phyloP scores from a whole-genome alignment of 768 basidiomycete genomes.

The Boletus pseudopeckii region DNA sequence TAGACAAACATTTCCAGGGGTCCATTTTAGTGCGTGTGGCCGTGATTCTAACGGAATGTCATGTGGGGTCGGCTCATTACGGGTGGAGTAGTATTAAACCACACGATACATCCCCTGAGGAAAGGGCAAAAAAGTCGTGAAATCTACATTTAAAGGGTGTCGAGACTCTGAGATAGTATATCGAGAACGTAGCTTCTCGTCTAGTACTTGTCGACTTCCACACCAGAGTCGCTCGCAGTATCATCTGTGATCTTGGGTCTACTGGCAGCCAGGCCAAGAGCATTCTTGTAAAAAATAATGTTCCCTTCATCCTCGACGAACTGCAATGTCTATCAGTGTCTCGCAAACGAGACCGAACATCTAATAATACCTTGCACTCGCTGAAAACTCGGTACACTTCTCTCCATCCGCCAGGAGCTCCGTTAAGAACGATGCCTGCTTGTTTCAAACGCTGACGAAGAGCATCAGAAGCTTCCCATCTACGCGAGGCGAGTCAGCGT shows the following conservation, averaged over 20 bases:
- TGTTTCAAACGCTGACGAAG: slow-evolving; percentile 69
- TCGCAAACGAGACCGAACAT: background rate
- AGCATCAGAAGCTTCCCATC: slow-evolving; percentile 89
- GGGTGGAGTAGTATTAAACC: background rate
- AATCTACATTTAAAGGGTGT: slow-evolving; percentile 8
- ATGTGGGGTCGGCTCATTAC: background rate
- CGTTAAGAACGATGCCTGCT: slow-evolving; percentile 60
- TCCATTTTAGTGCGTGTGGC: background rate
- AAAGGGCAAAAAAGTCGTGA: background rate
- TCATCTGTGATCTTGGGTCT: slow-evolving; percentile 63
- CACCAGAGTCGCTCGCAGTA: slow-evolving; percentile 61
- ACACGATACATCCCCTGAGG: background rate
- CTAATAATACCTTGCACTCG: slow-evolving; percentile 61
- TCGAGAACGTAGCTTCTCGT: slow-evolving; percentile 3
- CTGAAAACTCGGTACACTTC: slow-evolving; percentile 76
- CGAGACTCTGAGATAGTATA: slow-evolving; percentile 1
- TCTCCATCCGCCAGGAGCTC: slow-evolving; percentile 74
- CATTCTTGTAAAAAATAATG: slow-evolving; percentile 90
- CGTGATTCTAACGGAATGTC: background rate
- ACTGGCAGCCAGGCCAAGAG: slow-evolving; percentile 68
- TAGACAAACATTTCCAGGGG: background rate
- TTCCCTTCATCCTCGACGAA: slow-evolving; percentile 95
- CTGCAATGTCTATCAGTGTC: slow-evolving; percentile 28
- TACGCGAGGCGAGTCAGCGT: slow-evolving; percentile 21
- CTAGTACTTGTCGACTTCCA: slow-evolving; percentile 48